phyloP scores from a whole-genome alignment of 306 rosid species.

The Fagus crenata region DNA sequence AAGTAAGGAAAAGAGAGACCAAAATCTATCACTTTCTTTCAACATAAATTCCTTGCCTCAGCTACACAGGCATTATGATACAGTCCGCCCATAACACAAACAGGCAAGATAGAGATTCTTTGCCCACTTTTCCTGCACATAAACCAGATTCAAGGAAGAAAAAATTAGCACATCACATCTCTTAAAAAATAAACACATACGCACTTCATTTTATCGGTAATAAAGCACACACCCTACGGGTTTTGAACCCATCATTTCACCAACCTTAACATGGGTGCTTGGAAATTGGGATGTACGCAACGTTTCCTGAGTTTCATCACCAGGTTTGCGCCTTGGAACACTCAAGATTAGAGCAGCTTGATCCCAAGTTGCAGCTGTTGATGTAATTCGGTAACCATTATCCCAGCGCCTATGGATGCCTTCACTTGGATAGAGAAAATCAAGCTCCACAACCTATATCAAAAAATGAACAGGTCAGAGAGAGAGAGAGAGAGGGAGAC shows the following conservation, averaged over 20 bases:
- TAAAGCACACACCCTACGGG: no score
- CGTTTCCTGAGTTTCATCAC: slow-evolving; percentile 96
- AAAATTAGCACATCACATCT: neutral
- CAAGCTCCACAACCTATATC: slow-evolving; percentile 87
- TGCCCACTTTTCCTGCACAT: slow-evolving; percentile 86
- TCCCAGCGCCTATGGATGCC: slow-evolving; percentile 98
- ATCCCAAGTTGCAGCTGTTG: slow-evolving; percentile 93
- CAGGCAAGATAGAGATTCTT: slow-evolving; percentile 86
- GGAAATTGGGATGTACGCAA: slow-evolving; percentile 91
- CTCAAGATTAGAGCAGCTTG: slow-evolving; percentile 95
- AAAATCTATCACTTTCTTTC: slow-evolving; percentile 14
- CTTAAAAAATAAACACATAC: no score
- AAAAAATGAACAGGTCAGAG: slow-evolving; percentile 1
- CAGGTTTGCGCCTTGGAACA: slow-evolving; percentile 79
- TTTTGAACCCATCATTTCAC: neutral
- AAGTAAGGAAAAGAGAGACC: neutral
- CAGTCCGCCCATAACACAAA: slow-evolving; percentile 89
- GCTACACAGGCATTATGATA: slow-evolving; percentile 45
- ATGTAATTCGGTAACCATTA: slow-evolving; percentile 80
- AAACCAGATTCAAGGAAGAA: slow-evolving; percentile 11
- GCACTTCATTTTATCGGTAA: neutral
- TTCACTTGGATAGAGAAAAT: slow-evolving; percentile 97
- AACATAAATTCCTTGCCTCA: slow-evolving; percentile 21
- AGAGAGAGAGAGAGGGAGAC: no score
- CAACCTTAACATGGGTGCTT: slow-evolving; percentile 94